Conservation (phyloP, 2,329 filamentous ascomycete species). For the Trichoderma lentiforme region DNA sequence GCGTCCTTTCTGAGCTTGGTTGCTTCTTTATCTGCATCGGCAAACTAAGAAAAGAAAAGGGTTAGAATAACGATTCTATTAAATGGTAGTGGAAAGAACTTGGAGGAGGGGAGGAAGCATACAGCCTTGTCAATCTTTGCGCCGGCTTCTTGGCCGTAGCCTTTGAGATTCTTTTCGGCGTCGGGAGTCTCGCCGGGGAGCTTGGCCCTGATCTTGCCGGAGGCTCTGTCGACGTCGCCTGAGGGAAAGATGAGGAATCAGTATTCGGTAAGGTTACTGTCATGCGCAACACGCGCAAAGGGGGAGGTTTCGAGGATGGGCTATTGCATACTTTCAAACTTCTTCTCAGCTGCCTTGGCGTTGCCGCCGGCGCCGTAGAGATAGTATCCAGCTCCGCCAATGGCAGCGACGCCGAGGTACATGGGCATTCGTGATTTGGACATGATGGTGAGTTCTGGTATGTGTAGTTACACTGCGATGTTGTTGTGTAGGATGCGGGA, state of each 20-base stretch:
- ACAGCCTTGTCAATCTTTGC: constrained; percentile 68
- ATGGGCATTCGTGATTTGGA: constrained; percentile 45
- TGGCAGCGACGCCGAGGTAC: constrained; percentile 59
- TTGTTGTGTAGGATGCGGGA: not conserved
- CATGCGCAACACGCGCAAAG: not conserved
- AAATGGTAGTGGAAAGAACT: not conserved
- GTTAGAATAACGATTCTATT: not conserved
- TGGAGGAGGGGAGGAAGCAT: constrained; percentile 34
- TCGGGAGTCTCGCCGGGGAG: constrained; percentile 58
- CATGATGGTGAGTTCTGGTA: constrained; percentile 32
- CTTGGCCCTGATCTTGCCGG: constrained; percentile 61
- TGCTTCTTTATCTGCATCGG: constrained; percentile 62
- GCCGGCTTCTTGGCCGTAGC: constrained; percentile 47
- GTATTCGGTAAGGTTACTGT: not conserved
- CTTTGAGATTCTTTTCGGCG: constrained; percentile 61
- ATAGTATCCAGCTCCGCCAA: constrained; percentile 78
- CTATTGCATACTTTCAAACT: constrained; percentile 68
- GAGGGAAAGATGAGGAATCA: not conserved
- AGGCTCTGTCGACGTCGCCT: constrained; percentile 75
- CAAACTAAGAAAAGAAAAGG: constrained; percentile 26
- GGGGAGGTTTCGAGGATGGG: not conserved
- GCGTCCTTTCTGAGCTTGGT: constrained; percentile 59
- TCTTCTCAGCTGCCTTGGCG: constrained; percentile 78
- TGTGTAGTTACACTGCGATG: not conserved
- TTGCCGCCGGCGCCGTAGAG: constrained; percentile 82